Evolutionary conservation across 208 protist genomes (phyloP).

Genomic region (Naegleria lovaniensis): DNA sequence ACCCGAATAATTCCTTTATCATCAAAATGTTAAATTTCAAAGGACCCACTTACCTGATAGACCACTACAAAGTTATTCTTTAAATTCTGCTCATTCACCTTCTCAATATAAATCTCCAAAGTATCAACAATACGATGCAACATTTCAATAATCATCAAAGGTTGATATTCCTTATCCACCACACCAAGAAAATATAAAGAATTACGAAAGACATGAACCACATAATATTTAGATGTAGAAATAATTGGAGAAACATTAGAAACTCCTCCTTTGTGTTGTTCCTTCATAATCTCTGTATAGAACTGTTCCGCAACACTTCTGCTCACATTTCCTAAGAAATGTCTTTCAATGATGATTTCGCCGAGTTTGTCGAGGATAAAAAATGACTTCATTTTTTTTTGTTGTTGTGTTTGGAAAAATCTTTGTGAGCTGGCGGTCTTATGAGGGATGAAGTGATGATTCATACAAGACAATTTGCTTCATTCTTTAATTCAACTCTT

Average conservation of each 20-base stretch:
- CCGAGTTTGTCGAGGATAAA: conserved; percentile 18
- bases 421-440: no score
- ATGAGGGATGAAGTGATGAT: no score
- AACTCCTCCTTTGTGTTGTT: neutral
- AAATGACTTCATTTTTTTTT: neutral
- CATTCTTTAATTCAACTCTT: no score
- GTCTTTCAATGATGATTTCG: conserved; percentile 70
- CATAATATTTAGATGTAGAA: neutral
- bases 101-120: conserved; percentile 64
- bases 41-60: conserved; percentile 55
- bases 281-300: conserved; percentile 47
- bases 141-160: conserved; percentile 65
- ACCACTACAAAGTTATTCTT: conserved; percentile 77
- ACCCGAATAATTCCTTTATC: no score
- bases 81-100: conserved; percentile 64
- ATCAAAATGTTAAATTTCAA: neutral
- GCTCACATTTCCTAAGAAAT: conserved; percentile 63
- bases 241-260: conserved; percentile 17
- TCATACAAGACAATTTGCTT: no score
- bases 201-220: conserved; percentile 5
- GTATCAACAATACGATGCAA: conserved; percentile 57
- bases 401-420: neutral
- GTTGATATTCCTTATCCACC: conserved; percentile 54
- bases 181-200: conserved; percentile 16
- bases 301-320: conserved; percentile 61